Evolutionary conservation across 768 basidiomycete species (phyloP), one percentile per base, ranked within the genome.

Genomic region (Termitomyces titanicus): DNA sequence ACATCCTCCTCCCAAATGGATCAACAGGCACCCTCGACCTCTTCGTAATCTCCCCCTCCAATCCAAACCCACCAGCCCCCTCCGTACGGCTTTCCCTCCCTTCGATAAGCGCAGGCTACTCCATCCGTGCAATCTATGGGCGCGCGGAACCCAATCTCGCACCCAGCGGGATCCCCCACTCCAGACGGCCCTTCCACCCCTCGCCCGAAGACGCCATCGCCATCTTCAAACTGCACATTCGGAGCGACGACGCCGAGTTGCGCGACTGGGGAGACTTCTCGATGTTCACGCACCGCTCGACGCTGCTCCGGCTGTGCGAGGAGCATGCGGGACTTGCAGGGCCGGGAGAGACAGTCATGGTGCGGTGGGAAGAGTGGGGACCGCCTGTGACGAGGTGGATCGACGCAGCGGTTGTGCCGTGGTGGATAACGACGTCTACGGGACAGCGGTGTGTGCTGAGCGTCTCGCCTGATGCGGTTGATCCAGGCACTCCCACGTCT

Each of bases 1-100:
- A 67, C 22, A 50, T 70, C n/a, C 43, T 68, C 51, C 61, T 69
- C 6, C 63, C 66, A n/a, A 69, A 70, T 49, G 60, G 58, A 12
- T 27, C 24, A 1, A 44, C 51, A 18, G 54, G 58, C 13, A 54
- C 58, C 37, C 56, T 70, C 5, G 68, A 70, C 51, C 45, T 66
- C 9, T 70, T 65, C 61, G n/a, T 53, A 24, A 39, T 63, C 43
- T 33, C 55, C 0, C 43, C 31, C 6, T 48, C 10, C 24, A 44
- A 45, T 13, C 45, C 20, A 3, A n/a, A 24, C 17, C n/a, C 44
- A 22, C 17, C 46, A 15, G 31, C 25, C 29, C 51, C 43, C 42
- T 18, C 35, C 9, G 29, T 43, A n/a, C 48, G 33, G 25, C 53
- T 59, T 24, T n/a, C 35, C 25, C 44, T 51, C 33, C 52, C 57